phyloP scores from a whole-genome alignment of 345 rosid species.

The Stellera chamaejasme region DNA sequence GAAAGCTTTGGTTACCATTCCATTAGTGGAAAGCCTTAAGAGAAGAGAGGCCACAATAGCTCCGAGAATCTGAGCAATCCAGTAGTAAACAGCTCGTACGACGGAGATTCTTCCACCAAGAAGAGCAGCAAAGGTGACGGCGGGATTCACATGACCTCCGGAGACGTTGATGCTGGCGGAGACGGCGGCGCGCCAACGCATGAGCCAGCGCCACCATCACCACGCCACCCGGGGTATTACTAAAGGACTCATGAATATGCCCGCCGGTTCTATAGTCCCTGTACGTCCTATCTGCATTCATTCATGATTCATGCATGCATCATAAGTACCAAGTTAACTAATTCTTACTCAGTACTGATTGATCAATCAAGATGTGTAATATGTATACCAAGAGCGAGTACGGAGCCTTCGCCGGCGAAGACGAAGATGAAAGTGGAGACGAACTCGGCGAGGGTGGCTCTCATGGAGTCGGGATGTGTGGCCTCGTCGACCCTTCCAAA shows the following conservation, averaged over 20 bases:
- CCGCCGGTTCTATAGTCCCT: neutral
- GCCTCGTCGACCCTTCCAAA: slow-evolving; percentile 15
- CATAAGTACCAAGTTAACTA: too few relatives aligned
- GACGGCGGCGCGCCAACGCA: slow-evolving; percentile 7
- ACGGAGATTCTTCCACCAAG: slow-evolving; percentile 12
- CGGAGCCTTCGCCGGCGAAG: slow-evolving; percentile 15
- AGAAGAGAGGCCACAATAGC: slow-evolving; percentile 13
- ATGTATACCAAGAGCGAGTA: slow-evolving; percentile 13
- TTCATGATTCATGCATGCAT: too few relatives aligned
- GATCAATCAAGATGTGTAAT: too few relatives aligned
- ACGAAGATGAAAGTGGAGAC: slow-evolving; percentile 10
- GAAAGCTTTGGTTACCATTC: slow-evolving; percentile 7
- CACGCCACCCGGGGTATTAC: slow-evolving; percentile 2
- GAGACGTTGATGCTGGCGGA: slow-evolving; percentile 8
- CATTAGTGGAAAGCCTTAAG: neutral
- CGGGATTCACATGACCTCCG: slow-evolving; percentile 12
- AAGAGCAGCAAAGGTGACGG: slow-evolving; percentile 13
- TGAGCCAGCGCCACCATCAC: slow-evolving; percentile 16
- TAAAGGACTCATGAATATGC: too few relatives aligned
- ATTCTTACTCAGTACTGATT: too few relatives aligned
- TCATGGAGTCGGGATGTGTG: slow-evolving; percentile 16
- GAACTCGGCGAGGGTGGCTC: slow-evolving; percentile 15
- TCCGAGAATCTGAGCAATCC: slow-evolving; percentile 15
- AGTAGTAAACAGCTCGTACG: slow-evolving; percentile 9
- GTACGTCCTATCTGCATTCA: slow-evolving; percentile 9